phyloP scores from a whole-genome alignment of 2,329 filamentous ascomycete species.

The Diaporthe destruens region DNA sequence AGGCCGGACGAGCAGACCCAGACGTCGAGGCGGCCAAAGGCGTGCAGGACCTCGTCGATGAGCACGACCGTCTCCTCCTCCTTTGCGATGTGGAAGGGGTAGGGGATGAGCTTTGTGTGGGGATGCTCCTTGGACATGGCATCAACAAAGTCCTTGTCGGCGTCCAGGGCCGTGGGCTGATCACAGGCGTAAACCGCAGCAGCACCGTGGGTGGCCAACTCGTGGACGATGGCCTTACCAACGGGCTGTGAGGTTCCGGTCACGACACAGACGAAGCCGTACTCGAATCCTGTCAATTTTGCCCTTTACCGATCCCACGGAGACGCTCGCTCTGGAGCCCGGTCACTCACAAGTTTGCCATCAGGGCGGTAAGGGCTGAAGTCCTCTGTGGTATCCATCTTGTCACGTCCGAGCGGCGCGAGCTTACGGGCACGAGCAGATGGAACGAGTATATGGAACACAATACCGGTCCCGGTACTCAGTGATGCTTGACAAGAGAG shows the following conservation, averaged over 20 bases:
- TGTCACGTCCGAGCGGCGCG: slow-evolving; percentile 34
- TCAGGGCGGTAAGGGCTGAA: slow-evolving; percentile 70
- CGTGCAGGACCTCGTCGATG: slow-evolving; percentile 73
- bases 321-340: background rate
- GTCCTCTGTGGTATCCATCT: slow-evolving; percentile 55
- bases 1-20: slow-evolving; percentile 71
- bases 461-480: too few species aligned
- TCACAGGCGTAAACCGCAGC: slow-evolving; percentile 74
- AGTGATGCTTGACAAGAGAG: background rate
- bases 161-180: slow-evolving; percentile 54
- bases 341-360: slow-evolving; percentile 67
- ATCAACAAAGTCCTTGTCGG: slow-evolving; percentile 56
- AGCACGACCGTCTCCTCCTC: slow-evolving; percentile 71
- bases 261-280: slow-evolving; percentile 75
- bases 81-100: slow-evolving; percentile 69
- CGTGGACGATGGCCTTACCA: slow-evolving; percentile 69
- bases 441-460: background rate
- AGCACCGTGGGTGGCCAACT: slow-evolving; percentile 74
- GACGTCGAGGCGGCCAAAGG: slow-evolving; percentile 70
- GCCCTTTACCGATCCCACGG: background rate
- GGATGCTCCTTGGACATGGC: slow-evolving; percentile 59
- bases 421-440: background rate
- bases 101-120: slow-evolving; percentile 72
- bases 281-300: slow-evolving; percentile 52
- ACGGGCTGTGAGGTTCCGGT: slow-evolving; percentile 72